A percentile compares a stretch with the other conserved stretches of the same genome.
Conservation (phyloP, 306 rosid species). For the Parietaria judaica region DNA sequence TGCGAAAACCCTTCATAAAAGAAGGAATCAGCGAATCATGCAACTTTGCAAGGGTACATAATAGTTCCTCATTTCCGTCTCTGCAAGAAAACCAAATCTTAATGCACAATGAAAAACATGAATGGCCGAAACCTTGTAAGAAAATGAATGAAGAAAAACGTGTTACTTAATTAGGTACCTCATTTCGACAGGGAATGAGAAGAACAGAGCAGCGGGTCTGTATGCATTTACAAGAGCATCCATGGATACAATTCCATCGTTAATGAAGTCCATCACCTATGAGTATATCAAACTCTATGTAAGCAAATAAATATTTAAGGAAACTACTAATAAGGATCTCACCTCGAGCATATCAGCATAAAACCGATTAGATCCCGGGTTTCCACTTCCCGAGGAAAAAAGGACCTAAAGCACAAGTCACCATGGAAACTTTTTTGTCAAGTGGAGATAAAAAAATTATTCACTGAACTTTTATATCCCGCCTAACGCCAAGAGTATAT, state of each 20-base stretch:
- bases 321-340: slow-evolving; percentile 13
- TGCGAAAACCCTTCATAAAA: slow-evolving; percentile 37
- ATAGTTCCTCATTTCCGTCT: slow-evolving; percentile 66
- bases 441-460: slow-evolving; percentile 3
- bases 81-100: slow-evolving; percentile 32
- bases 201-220: slow-evolving; percentile 62
- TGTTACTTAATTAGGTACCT: slow-evolving; percentile 36
- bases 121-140: background rate
- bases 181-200: slow-evolving; percentile 64
- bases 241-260: slow-evolving; percentile 77
- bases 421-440: slow-evolving; percentile 8
- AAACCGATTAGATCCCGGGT: slow-evolving; percentile 44
- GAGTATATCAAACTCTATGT: slow-evolving; percentile 15
- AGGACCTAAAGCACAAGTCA: slow-evolving; percentile 45
- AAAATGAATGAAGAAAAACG: slow-evolving; percentile 5
- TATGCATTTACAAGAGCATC: slow-evolving; percentile 66
- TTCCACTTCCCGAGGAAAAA: slow-evolving; percentile 57
- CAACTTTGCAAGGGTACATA: slow-evolving; percentile 72
- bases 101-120: background rate
- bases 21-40: slow-evolving; percentile 81
- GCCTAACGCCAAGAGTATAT: background rate
- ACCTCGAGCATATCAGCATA: slow-evolving; percentile 79
- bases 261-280: slow-evolving; percentile 91
- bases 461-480: background rate
- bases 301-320: slow-evolving; percentile 1